Evolutionary conservation across 106 monocot species (phyloP).

Genomic region (Platanthera zijinensis): DNA sequence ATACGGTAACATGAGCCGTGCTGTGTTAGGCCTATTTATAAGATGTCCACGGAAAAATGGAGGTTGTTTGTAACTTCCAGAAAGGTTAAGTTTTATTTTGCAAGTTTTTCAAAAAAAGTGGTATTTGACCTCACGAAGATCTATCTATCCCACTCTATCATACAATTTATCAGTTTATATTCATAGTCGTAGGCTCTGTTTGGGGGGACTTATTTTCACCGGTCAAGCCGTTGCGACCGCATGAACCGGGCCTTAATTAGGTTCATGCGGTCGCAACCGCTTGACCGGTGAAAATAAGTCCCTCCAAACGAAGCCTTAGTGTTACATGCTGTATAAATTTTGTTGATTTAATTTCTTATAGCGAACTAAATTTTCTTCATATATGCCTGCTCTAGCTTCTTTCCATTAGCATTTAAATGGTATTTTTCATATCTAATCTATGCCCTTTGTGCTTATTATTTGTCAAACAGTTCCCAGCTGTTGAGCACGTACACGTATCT

Average conservation of each 20-base stretch:
- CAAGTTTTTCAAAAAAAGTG: not conserved
- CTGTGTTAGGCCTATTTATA: not conserved
- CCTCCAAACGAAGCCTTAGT: too few species aligned
- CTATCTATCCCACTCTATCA: not conserved
- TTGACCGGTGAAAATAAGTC: too few species aligned
- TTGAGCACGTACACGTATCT: conserved; percentile 46
- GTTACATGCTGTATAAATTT: not conserved
- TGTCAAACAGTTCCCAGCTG: conserved; percentile 42
- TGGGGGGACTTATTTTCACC: too few species aligned
- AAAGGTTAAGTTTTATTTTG: not conserved
- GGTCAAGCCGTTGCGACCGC: too few species aligned
- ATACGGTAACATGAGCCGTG: not conserved
- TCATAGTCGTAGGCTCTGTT: too few species aligned
- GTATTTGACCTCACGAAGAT: not conserved
- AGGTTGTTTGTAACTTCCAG: not conserved
- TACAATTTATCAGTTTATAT: not conserved
- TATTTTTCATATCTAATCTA: not conserved
- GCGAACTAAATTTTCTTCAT: not conserved
- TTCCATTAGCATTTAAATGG: not conserved
- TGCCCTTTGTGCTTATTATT: not conserved
- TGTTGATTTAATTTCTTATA: not conserved
- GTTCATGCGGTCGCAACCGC: too few species aligned
- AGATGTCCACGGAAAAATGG: not conserved
- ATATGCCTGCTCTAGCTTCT: not conserved
- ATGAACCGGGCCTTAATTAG: too few species aligned